Percentiles rank a stretch among this genome's conserved stretches.
Conservation (phyloP, 306 rosid genomes). For the Acmispon strigosus region DNA sequence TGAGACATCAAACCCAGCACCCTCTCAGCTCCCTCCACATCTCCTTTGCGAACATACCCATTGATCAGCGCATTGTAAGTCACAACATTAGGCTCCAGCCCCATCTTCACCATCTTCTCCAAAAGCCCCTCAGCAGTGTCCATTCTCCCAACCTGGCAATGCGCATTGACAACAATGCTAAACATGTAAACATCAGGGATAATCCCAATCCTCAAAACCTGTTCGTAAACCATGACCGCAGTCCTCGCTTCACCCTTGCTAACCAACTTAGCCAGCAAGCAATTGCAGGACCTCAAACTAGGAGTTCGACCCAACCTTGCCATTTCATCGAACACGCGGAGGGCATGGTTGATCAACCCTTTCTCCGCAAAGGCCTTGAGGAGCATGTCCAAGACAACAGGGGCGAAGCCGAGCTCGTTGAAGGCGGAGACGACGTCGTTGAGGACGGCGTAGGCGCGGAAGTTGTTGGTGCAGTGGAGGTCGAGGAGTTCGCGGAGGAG, state of each 20-base stretch:
- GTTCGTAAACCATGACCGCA: conserved; percentile 54
- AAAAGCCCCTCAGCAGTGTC: conserved; percentile 35
- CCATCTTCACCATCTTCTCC: conserved; percentile 50
- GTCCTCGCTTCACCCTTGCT: conserved; percentile 26
- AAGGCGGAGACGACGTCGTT: conserved; percentile 41
- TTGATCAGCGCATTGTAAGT: conserved; percentile 66
- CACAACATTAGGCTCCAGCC: conserved; percentile 53
- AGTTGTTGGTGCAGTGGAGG: conserved; percentile 39
- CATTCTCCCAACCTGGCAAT: conserved; percentile 54
- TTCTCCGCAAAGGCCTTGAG: conserved; percentile 53
- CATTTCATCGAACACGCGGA: conserved; percentile 77
- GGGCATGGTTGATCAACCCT: conserved; percentile 53
- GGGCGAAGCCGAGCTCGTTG: conserved; percentile 48
- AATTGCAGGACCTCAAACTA: conserved; percentile 67
- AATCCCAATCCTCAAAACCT: conserved; percentile 42
- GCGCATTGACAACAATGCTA: conserved; percentile 57
- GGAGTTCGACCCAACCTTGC: conserved; percentile 45
- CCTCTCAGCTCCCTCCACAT: conserved; percentile 38
- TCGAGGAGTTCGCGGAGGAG: conserved; percentile 35
- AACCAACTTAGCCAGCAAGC: conserved; percentile 57
- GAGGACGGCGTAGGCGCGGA: conserved; percentile 32
- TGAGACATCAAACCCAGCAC: conserved; percentile 51
- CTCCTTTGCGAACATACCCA: conserved; percentile 56
- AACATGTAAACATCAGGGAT: conserved; percentile 58
- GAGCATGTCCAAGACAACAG: conserved; percentile 61